These are phyloP conservation scores for Mollisiaceae sp. DNA, from an alignment of 2,329 filamentous ascomycete species.

Conservation along the genomic window DNA sequence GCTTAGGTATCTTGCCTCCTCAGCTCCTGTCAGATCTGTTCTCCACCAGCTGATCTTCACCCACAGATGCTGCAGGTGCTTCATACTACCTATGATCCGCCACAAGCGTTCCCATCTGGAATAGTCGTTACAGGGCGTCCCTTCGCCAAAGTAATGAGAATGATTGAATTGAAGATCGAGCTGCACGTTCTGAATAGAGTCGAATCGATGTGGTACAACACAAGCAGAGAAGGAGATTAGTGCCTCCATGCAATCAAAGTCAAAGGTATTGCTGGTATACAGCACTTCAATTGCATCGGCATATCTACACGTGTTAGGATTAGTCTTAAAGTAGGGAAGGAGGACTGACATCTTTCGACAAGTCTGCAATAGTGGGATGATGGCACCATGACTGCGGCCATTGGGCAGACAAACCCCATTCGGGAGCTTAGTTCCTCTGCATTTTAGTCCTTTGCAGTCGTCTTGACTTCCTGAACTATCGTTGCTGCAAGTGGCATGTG, in stretches of 20 bases:
- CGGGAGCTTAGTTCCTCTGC: slow-evolving; percentile 31
- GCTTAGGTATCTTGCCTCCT: slow-evolving; percentile 30
- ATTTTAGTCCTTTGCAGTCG: slow-evolving; percentile 23
- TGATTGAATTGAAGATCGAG: slow-evolving; percentile 29
- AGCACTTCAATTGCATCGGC: slow-evolving; percentile 33
- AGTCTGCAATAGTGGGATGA: slow-evolving; percentile 31
- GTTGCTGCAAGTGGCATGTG: slow-evolving; percentile 25
- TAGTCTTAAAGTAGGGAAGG: not conserved
- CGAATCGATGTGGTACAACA: slow-evolving; percentile 34
- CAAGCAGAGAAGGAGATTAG: slow-evolving; percentile 32
- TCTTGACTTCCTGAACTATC: slow-evolving; percentile 5
- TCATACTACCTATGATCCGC: slow-evolving; percentile 33
- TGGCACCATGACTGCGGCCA: slow-evolving; percentile 11
- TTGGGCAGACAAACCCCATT: slow-evolving; percentile 20
- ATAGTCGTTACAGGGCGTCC: slow-evolving; percentile 24
- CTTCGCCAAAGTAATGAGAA: slow-evolving; percentile 21
- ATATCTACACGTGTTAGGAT: slow-evolving; percentile 27
- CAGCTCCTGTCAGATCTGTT: slow-evolving; percentile 14
- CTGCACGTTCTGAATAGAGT: slow-evolving; percentile 30
- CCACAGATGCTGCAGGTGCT: slow-evolving; percentile 19
- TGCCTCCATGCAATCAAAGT: slow-evolving; percentile 35
- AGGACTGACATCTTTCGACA: slow-evolving; percentile 33
- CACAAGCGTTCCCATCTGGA: slow-evolving; percentile 33
- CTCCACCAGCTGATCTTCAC: slow-evolving; percentile 30
- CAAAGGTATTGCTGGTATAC: slow-evolving; percentile 36